These are phyloP conservation scores for Dendrobium officinale DNA, from an alignment of 106 monocot species.

Conservation along the genomic window DNA sequence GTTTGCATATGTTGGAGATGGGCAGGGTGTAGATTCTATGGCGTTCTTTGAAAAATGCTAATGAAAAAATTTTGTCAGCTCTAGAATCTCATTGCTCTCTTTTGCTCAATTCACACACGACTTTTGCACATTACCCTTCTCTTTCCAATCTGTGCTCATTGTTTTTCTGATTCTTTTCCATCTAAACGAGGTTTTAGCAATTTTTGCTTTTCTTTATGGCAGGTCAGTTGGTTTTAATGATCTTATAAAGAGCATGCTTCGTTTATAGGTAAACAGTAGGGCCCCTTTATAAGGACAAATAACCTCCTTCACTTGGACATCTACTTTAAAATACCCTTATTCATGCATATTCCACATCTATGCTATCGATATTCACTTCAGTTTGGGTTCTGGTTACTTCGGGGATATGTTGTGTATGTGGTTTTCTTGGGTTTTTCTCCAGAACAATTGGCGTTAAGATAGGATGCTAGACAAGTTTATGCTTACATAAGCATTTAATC, in stretches of 20 bases:
- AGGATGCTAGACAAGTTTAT: neutral
- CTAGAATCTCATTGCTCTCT: too few species aligned
- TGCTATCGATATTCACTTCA: neutral
- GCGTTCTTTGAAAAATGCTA: too few species aligned
- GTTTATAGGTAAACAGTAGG: neutral
- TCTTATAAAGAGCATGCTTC: neutral
- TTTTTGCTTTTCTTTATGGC: neutral
- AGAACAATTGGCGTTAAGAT: neutral
- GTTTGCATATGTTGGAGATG: too few species aligned
- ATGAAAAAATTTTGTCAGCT: too few species aligned
- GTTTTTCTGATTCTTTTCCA: neutral
- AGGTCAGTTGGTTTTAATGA: neutral
- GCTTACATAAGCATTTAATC: neutral
- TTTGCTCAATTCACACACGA: too few species aligned
- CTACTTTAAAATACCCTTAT: neutral
- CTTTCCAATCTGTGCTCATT: neutral
- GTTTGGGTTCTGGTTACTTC: neutral
- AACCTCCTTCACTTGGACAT: neutral
- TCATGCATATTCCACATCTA: neutral
- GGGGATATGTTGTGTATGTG: neutral
- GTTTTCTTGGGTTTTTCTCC: neutral
- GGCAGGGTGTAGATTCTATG: too few species aligned
- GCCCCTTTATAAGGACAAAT: neutral
- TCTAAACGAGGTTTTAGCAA: neutral
- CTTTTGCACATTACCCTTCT: too few species aligned